Percentiles rank a stretch among this genome's conserved stretches.
These are phyloP conservation scores for Calonectria multiphialidica DNA, from an alignment of 2,329 filamentous ascomycete genomes.

Conservation along the genomic window DNA sequence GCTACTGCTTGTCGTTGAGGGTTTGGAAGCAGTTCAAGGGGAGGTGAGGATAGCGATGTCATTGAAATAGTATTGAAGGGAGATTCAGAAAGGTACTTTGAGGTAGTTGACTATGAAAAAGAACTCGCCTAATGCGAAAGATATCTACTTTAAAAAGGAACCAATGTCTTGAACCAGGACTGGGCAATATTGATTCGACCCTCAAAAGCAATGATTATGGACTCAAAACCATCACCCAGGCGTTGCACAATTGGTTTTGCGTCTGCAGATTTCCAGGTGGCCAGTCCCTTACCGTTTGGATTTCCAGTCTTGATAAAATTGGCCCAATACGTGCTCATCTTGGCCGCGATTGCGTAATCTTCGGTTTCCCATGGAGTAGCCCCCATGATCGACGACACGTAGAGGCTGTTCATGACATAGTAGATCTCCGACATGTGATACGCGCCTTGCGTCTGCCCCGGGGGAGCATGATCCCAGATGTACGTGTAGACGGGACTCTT, in stretches of 20 bases:
- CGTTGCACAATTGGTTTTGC: background rate
- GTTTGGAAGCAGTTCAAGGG: no score
- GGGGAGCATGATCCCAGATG: slow-evolving; percentile 15
- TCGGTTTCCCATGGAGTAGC: background rate
- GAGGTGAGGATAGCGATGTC: no score
- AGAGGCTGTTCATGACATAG: background rate
- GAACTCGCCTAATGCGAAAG: no score
- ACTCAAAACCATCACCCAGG: background rate
- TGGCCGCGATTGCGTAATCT: background rate
- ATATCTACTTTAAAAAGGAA: background rate
- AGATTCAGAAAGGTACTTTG: no score
- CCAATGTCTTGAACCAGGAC: background rate
- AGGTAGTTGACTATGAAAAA: no score
- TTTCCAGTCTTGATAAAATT: slow-evolving; percentile 8
- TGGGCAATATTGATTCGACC: background rate
- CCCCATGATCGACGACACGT: background rate
- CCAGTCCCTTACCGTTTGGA: background rate
- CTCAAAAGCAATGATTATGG: background rate
- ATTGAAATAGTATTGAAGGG: no score
- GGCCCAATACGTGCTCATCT: background rate
- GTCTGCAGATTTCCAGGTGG: background rate
- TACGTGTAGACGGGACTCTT: background rate
- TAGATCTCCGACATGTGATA: slow-evolving; percentile 8
- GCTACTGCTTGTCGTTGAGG: no score
- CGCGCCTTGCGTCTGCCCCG: background rate